phyloP scores from a whole-genome alignment of 208 protist species.

The Crithidia mellificae region DNA sequence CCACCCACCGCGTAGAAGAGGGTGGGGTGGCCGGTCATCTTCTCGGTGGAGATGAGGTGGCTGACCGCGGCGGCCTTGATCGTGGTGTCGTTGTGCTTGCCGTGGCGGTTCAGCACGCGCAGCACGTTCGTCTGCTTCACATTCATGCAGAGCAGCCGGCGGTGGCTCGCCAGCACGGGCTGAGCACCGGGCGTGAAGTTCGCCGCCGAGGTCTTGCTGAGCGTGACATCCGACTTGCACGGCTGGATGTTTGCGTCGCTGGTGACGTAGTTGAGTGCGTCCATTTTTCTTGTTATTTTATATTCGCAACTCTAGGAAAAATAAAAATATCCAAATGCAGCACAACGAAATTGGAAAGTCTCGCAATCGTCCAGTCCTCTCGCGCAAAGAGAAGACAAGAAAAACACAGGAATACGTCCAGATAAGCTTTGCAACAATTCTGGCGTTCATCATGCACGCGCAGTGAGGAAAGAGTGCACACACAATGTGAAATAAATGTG shows the following conservation, averaged over 20 bases:
- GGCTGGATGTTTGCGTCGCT: slow-evolving; percentile 56
- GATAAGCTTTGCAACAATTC: neutral
- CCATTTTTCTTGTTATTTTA: slow-evolving; percentile 47
- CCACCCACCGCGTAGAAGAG: slow-evolving; percentile 82
- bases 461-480: neutral
- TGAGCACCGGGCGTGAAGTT: slow-evolving; percentile 48
- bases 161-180: slow-evolving; percentile 64
- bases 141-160: slow-evolving; percentile 79
- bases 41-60: slow-evolving; percentile 65
- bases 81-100: slow-evolving; percentile 65
- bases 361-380: neutral
- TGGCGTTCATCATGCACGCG: neutral
- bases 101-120: slow-evolving; percentile 72
- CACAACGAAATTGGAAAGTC: neutral
- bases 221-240: slow-evolving; percentile 63
- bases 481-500: neutral
- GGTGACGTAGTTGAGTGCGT: slow-evolving; percentile 62
- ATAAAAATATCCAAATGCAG: too few species aligned
- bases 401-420: slow-evolving; percentile 1
- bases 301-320: too few species aligned
- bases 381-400: neutral
- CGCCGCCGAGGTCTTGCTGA: slow-evolving; percentile 69
- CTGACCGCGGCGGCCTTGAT: slow-evolving; percentile 50
- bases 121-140: slow-evolving; percentile 82
- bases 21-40: slow-evolving; percentile 43